Evolutionary conservation across 2,329 filamentous ascomycete species (phyloP), one percentile per base, ranked within the genome.

Genomic region (Penicillium sp.): DNA sequence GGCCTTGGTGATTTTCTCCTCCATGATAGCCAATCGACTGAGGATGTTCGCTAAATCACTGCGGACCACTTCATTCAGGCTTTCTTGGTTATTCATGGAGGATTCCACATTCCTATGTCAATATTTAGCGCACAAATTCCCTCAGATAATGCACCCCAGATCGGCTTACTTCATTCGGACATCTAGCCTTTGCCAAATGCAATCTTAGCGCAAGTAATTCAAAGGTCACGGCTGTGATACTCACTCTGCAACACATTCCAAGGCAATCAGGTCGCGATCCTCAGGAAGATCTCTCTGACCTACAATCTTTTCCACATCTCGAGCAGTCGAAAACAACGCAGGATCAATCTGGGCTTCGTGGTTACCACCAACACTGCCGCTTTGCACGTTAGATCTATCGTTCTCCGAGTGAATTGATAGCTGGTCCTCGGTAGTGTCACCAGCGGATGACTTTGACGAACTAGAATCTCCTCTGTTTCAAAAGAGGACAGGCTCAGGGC

Each of bases 81-180:
- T 48, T 48, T 48, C 45, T 30, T 48, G 25, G 45, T 48, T 48
- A 48, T 49, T 49, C 13, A 49, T 49, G 26, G 45, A 49, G 45
- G 45, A 49, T 49, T 49, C 45, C 26, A 49, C 26, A 49, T 30
- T 49, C 25, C 45, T 49, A 30, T 49, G 26, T 49, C 26, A 49
- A 49, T n/a, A 49, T 49, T 49, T 30, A 49, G 45, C 45, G 45
- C 26, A 49, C 26, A 30, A n/a, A 30, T 49, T 49, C 25, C 45
- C 45, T 49, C 45, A 49, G 26, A 30, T 49, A 49, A 49, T 49
- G 14, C 45, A 49, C 45, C 45, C 45, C 0, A 49, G 45, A n/a
- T 49, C 25, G 26, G 45, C 45, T 49, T 30, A 49, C 45, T 49
- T 49, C 26, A 49, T 49, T 45, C 19, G 19, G 42, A 45, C 19